Base-by-base conservation (phyloP, 2,329 filamentous ascomycete species). In the Ophiocordyceps australis region DNA sequence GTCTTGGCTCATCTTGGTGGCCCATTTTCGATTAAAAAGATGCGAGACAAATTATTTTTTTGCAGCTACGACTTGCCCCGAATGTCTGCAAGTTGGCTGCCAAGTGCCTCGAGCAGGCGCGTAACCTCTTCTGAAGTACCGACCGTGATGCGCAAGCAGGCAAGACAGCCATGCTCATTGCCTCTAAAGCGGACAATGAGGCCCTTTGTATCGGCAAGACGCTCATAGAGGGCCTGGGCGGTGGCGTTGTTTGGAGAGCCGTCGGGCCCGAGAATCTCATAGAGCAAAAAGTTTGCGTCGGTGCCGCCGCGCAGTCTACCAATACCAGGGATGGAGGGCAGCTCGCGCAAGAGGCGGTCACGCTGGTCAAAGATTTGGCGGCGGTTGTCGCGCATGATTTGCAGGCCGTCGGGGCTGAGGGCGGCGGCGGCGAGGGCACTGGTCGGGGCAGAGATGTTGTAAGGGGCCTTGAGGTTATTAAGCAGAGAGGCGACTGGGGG, bases 101-200 rank as follows among this genome's bases (percentile, higher is more conserved):
- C 56, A 14, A 94, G 50, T 38, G 85, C 74, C 13, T 57, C 54
- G 38, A 98, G 46, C 43, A 95, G 81, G 31, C 74, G 64, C 15
- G 74, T 74, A 7, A 91, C 80, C 51, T 98, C 89, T 2, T 68
- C 55, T 47, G 91, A 79, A 1, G 86, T 95, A 11, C 89, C 89
- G 9, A 98, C 71, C 0, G 89, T 98, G 37, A 95, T 81, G 28
- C 89, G 68, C 47, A 98, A 52, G 42, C 86, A 94, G 1, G 86
- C 89, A 22, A 74, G 50, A 46, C 89, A 98, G 5, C 85, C 86
- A 36, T 78, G 61, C 57, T 98, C 89, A 55, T 85, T 91, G 24
- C 89, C 89, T 38, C 89, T 64, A 51, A 95, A 98, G 28, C 89
- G 63, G 4, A 95, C 86, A 6, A 98, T 85, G 0, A 98, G 86